Percentiles rank a stretch among this genome's conserved stretches.
These are phyloP conservation scores for Rhodotorula paludigena DNA, from an alignment of 768 basidiomycete genomes.

Conservation along the genomic window DNA sequence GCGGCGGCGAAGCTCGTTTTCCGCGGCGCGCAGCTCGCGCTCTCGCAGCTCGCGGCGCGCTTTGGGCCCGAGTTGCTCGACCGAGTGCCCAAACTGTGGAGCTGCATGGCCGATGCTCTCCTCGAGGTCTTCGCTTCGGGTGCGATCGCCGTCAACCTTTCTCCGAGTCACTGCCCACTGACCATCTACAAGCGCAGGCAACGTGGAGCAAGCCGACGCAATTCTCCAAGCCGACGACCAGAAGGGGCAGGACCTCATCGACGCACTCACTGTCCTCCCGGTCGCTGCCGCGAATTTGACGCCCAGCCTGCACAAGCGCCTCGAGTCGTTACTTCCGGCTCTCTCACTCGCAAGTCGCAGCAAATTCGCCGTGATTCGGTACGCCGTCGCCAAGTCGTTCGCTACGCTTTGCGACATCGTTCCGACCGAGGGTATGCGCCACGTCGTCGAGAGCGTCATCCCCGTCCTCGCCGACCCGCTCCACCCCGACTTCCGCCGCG, in stretches of 20 bases:
- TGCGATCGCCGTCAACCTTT: conserved; percentile 41
- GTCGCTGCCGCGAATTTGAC: conserved; percentile 73
- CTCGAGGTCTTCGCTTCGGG: conserved; percentile 63
- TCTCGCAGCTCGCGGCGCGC: conserved; percentile 66
- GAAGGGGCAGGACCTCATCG: conserved; percentile 82
- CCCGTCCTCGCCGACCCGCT: conserved; percentile 76
- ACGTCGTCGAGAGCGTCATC: conserved; percentile 77
- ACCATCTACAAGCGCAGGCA: not conserved
- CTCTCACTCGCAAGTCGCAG: conserved; percentile 74
- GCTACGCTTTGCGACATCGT: conserved; percentile 82
- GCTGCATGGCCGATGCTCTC: conserved; percentile 77
- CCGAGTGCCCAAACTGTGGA: conserved; percentile 90
- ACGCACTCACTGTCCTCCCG: conserved; percentile 83
- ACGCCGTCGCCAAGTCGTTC: conserved; percentile 78
- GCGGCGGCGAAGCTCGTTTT: conserved; percentile 66
- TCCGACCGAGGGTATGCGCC: conserved; percentile 77
- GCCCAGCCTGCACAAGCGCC: conserved; percentile 61
- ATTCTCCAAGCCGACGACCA: conserved; percentile 60
- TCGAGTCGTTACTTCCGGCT: conserved; percentile 68
- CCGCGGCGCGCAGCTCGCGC: conserved; percentile 78
- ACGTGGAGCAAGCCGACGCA: conserved; percentile 54
- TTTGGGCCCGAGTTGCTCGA: conserved; percentile 71
- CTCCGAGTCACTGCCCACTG: not conserved
- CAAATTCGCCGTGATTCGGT: conserved; percentile 80
- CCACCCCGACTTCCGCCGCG: conserved; percentile 71